Conservation (phyloP, 768 basidiomycete genomes). For the Lentinula raphanica region DNA sequence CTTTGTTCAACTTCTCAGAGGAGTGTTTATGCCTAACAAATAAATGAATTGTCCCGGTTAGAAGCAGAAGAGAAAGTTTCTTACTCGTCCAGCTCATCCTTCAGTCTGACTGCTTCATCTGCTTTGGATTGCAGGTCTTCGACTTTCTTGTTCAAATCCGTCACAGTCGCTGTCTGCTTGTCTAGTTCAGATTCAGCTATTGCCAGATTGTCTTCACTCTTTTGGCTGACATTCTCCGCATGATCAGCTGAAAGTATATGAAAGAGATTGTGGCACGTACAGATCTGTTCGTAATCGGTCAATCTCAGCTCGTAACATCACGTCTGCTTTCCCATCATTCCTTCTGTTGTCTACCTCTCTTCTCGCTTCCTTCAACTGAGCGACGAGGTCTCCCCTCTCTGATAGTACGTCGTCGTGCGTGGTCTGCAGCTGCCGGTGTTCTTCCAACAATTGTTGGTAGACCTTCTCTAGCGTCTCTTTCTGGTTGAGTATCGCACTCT, state of each 20-base stretch:
- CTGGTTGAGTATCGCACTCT: constrained; percentile 70
- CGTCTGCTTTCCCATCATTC: constrained; percentile 64
- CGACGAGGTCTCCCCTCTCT: constrained; percentile 73
- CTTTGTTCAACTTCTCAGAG: constrained; percentile 87
- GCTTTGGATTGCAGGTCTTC: constrained; percentile 79
- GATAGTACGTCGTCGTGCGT: constrained; percentile 69
- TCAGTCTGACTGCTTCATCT: constrained; percentile 72
- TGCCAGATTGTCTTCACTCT: constrained; percentile 88
- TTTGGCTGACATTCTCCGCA: constrained; percentile 57
- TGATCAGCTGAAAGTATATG: constrained; percentile 11
- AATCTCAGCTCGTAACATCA: constrained; percentile 73
- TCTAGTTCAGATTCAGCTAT: constrained; percentile 80
- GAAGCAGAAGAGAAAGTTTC: constrained; percentile 19
- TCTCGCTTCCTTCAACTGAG: constrained; percentile 54
- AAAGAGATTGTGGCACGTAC: constrained; percentile 44
- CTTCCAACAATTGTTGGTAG: constrained; percentile 70
- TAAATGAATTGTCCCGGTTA: not conserved
- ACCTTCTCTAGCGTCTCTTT: constrained; percentile 84
- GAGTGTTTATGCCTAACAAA: constrained; percentile 76
- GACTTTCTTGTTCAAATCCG: constrained; percentile 71
- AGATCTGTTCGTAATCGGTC: constrained; percentile 77
- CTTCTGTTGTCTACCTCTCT: constrained; percentile 56
- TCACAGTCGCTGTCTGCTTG: constrained; percentile 61
- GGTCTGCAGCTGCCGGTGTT: constrained; percentile 70
- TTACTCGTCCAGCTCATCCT: constrained; percentile 94